Percentiles rank a stretch among this genome's conserved stretches.
Evolutionary conservation across 257 asterid species (phyloP).

Genomic region (Solanum phureja): DNA sequence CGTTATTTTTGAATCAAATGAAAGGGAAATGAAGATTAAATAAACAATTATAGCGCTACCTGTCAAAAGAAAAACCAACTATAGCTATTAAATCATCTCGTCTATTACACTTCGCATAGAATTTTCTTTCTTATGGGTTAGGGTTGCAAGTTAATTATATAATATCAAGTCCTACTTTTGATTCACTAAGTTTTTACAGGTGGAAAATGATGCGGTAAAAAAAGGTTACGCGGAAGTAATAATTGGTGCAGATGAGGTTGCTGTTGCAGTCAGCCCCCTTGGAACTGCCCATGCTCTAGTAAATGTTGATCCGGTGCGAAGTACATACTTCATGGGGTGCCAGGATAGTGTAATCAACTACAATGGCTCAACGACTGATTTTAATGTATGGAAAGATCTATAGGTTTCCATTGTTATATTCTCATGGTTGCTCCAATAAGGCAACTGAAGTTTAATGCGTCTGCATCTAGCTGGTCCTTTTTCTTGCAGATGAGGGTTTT

Average conservation of each 20-base stretch:
- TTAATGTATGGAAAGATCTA: constrained; percentile 73
- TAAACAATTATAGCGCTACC: background rate
- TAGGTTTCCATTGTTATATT: constrained; percentile 1
- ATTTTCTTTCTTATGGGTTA: background rate
- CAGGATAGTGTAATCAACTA: constrained; percentile 51
- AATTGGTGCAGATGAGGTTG: constrained; percentile 70
- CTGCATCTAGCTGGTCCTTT: background rate
- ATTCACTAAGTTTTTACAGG: constrained; percentile 28
- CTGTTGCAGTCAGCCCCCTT: constrained; percentile 55
- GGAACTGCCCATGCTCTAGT: constrained; percentile 88
- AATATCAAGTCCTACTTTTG: background rate
- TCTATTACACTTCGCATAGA: background rate
- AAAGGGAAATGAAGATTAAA: background rate
- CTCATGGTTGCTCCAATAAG: background rate
- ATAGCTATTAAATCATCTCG: background rate
- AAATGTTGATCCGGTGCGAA: constrained; percentile 43
- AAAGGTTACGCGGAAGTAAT: constrained; percentile 62
- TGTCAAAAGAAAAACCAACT: background rate
- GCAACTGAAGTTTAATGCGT: background rate
- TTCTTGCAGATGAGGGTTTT: background rate
- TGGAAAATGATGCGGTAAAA: constrained; percentile 42
- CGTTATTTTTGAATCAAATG: background rate
- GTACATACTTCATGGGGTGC: constrained; percentile 72
- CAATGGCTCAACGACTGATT: constrained; percentile 52
- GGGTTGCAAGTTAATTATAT: background rate